Evolutionary conservation across 2,329 filamentous ascomycete species (phyloP).

Genomic region (Microascus cirrosus): DNA sequence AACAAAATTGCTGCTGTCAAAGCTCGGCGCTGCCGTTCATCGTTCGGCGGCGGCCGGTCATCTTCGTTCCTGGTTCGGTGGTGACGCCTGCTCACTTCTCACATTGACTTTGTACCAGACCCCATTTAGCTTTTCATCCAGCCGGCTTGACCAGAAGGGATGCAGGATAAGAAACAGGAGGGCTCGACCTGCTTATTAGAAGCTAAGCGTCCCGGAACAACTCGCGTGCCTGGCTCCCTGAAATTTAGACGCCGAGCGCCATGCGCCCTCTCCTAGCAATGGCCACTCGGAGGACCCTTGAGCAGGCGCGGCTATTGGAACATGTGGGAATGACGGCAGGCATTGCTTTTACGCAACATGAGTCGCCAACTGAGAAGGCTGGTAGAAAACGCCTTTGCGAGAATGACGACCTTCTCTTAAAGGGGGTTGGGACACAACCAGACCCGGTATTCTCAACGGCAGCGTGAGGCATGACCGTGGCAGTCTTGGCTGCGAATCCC

Average conservation of each 20-base stretch:
- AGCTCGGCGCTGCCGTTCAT: neutral
- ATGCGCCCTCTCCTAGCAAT: neutral
- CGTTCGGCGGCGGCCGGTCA: neutral
- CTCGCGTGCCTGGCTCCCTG: neutral
- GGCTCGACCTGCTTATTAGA: too few relatives aligned
- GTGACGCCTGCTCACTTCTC: neutral
- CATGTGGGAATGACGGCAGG: too few relatives aligned
- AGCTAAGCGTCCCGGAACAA: neutral
- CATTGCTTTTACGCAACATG: too few relatives aligned
- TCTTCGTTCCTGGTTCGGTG: neutral
- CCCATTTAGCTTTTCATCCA: too few relatives aligned
- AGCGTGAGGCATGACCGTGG: too few relatives aligned
- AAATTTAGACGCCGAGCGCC: neutral
- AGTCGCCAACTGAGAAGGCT: too few relatives aligned
- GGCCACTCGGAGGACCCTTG: neutral
- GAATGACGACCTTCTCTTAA: too few relatives aligned
- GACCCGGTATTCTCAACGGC: too few relatives aligned
- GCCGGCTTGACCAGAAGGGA: neutral
- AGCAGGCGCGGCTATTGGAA: neutral
- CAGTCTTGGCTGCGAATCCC: too few relatives aligned
- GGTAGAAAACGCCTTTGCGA: too few relatives aligned
- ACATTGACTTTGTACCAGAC: neutral
- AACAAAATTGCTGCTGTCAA: neutral
- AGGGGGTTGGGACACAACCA: too few relatives aligned
- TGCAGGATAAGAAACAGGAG: too few relatives aligned